Conservation (phyloP, 768 basidiomycete species). For the Ephemerocybe angulata region DNA sequence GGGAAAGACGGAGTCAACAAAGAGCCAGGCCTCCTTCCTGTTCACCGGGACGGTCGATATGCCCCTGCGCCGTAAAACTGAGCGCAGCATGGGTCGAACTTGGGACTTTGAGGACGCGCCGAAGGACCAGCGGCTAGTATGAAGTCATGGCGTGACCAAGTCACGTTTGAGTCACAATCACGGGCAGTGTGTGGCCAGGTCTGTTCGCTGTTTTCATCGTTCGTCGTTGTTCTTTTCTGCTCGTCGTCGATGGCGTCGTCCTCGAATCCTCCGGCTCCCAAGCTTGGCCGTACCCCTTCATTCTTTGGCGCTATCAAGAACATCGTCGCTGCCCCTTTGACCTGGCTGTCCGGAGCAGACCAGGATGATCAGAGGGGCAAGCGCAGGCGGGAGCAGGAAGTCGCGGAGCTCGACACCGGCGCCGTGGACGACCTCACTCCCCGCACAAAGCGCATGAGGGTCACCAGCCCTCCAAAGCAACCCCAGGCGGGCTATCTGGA, state of each 20-base stretch:
- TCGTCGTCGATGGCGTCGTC: slow-evolving; percentile 36
- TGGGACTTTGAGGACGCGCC: background rate
- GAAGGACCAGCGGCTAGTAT: background rate
- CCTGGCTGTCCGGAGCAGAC: slow-evolving; percentile 51
- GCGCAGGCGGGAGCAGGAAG: slow-evolving; percentile 43
- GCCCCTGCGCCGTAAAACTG: slow-evolving; percentile 2
- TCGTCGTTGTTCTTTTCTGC: slow-evolving; percentile 25
- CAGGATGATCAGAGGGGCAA: slow-evolving; percentile 51
- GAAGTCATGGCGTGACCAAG: slow-evolving; percentile 2
- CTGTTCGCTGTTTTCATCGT: slow-evolving; percentile 1
- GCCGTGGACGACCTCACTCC: slow-evolving; percentile 31
- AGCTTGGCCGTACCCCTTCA: slow-evolving; percentile 52
- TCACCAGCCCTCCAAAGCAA: slow-evolving; percentile 45
- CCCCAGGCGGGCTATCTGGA: slow-evolving; percentile 44
- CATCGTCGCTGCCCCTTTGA: slow-evolving; percentile 62
- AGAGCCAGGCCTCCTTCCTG: slow-evolving; percentile 51
- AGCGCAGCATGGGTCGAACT: slow-evolving; percentile 3
- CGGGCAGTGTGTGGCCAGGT: slow-evolving; percentile 4
- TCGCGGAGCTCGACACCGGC: slow-evolving; percentile 26
- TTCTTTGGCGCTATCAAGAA: slow-evolving; percentile 61
- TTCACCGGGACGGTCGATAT: slow-evolving; percentile 4
- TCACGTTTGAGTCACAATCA: background rate
- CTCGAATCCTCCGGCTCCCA: slow-evolving; percentile 28
- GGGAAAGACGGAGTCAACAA: slow-evolving; percentile 77
- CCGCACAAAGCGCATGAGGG: slow-evolving; percentile 51